Percentiles rank a stretch among this genome's conserved stretches.
phyloP scores from a whole-genome alignment of 2,329 filamentous ascomycete species.

The Scedosporium boydii region DNA sequence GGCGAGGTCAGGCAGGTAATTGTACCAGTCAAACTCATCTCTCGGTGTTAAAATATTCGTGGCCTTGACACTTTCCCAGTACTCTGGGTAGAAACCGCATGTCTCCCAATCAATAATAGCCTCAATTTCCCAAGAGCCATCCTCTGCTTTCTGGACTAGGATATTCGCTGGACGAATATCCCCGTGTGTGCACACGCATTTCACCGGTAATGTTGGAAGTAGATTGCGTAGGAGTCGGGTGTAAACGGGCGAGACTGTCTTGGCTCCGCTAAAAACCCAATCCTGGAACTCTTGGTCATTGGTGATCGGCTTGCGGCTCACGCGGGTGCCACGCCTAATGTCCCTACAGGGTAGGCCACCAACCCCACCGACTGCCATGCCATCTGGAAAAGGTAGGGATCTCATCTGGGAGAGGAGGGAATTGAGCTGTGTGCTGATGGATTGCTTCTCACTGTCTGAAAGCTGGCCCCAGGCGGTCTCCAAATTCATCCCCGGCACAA shows the following conservation, averaged over 20 bases:
- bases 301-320: not conserved
- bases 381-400: conserved; percentile 8
- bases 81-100: conserved; percentile 13
- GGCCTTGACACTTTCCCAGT: conserved; percentile 13
- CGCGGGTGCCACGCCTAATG: not conserved
- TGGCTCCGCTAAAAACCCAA: conserved; percentile 8
- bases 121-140: conserved; percentile 8
- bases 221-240: conserved; percentile 7
- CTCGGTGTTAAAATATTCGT: conserved; percentile 10
- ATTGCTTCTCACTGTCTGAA: conserved; percentile 9
- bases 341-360: not conserved
- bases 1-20: conserved; percentile 5
- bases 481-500: conserved; percentile 9
- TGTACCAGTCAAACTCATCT: conserved; percentile 9
- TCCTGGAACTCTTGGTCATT: not conserved
- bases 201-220: not conserved
- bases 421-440: conserved; percentile 9
- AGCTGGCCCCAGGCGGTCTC: conserved; percentile 9
- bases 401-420: conserved; percentile 8
- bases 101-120: conserved; percentile 12
- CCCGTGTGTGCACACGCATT: conserved; percentile 10
- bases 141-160: not conserved
- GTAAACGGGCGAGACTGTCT: conserved; percentile 7
- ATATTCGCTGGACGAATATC: conserved; percentile 8
- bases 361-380: conserved; percentile 7